These are phyloP conservation scores for Lactarius indigo DNA, from an alignment of 768 basidiomycete genomes.

Conservation along the genomic window DNA sequence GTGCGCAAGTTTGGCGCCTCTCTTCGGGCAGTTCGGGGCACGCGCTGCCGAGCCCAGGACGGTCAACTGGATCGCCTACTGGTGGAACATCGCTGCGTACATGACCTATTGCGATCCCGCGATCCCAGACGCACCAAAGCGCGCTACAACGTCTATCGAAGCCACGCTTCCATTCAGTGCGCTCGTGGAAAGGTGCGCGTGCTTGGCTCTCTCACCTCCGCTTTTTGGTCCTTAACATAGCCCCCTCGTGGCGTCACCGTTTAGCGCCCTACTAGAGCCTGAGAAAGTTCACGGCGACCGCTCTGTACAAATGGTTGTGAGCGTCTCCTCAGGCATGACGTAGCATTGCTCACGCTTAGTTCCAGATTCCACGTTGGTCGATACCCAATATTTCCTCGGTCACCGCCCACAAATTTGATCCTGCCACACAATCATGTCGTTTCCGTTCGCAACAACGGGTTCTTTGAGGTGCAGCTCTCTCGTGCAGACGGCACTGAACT, in stretches of 20 bases:
- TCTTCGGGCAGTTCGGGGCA: constrained; percentile 57
- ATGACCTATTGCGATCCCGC: constrained; percentile 81
- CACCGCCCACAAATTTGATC: constrained; percentile 76
- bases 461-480: constrained; percentile 76
- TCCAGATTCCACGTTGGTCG: constrained; percentile 94
- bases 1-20: no score
- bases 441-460: constrained; percentile 86
- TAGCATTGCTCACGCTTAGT: no score
- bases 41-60: constrained; percentile 59
- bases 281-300: constrained; percentile 79
- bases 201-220: no score
- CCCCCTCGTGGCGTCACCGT: background rate
- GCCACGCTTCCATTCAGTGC: constrained; percentile 81
- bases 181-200: constrained; percentile 70
- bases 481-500: constrained; percentile 64
- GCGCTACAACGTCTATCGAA: constrained; percentile 88
- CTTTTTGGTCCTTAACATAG: no score
- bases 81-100: constrained; percentile 71
- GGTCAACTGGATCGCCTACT: no score
- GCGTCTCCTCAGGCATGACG: no score
- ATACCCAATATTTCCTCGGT: constrained; percentile 87
- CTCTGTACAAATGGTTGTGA: constrained; percentile 96
- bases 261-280: constrained; percentile 75
- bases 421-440: no score
- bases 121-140: constrained; percentile 52